Percentiles rank a stretch among this genome's conserved stretches.
Conservation (phyloP, 805 yeast species). For the Hanseniaspora thailandica region DNA sequence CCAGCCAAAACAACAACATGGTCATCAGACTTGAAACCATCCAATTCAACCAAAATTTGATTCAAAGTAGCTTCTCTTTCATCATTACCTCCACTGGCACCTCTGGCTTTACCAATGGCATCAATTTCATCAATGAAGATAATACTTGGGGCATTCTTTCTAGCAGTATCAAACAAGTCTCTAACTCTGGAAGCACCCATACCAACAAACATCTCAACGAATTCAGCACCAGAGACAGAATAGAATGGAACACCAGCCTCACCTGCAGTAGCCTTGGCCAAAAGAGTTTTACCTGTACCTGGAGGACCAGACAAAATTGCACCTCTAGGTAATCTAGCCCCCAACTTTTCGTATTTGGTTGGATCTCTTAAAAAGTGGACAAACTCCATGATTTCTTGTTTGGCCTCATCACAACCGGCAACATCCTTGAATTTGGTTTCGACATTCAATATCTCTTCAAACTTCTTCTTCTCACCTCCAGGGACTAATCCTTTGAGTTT, state of each 20-base stretch:
- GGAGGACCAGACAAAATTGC: slow-evolving; percentile 92
- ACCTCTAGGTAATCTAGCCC: slow-evolving; percentile 92
- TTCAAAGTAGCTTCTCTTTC: slow-evolving; percentile 89
- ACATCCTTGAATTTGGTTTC: slow-evolving; percentile 77
- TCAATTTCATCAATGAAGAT: slow-evolving; percentile 90
- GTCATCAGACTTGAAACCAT: slow-evolving; percentile 77
- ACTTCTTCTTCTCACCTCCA: slow-evolving; percentile 66
- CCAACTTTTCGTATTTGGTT: slow-evolving; percentile 67
- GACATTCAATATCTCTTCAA: slow-evolving; percentile 73
- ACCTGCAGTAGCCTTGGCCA: slow-evolving; percentile 93
- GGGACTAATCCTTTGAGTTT: slow-evolving; percentile 45
- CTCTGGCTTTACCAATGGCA: slow-evolving; percentile 83
- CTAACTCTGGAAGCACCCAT: slow-evolving; percentile 93
- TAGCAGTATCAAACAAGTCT: slow-evolving; percentile 79
- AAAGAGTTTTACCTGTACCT: slow-evolving; percentile 88
- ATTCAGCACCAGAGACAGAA: slow-evolving; percentile 86
- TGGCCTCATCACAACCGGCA: slow-evolving; percentile 91
- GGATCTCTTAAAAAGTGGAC: slow-evolving; percentile 83
- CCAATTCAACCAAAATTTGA: slow-evolving; percentile 90
- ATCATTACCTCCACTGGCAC: slow-evolving; percentile 72
- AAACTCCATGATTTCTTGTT: slow-evolving; percentile 91
- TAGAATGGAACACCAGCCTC: slow-evolving; percentile 91
- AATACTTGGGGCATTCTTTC: slow-evolving; percentile 81
- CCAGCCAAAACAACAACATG: slow-evolving; percentile 92
- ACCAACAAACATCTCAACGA: slow-evolving; percentile 95